These are phyloP conservation scores for Starmerella potacharoeniae DNA, from an alignment of 805 yeast genomes.

Conservation along the genomic window DNA sequence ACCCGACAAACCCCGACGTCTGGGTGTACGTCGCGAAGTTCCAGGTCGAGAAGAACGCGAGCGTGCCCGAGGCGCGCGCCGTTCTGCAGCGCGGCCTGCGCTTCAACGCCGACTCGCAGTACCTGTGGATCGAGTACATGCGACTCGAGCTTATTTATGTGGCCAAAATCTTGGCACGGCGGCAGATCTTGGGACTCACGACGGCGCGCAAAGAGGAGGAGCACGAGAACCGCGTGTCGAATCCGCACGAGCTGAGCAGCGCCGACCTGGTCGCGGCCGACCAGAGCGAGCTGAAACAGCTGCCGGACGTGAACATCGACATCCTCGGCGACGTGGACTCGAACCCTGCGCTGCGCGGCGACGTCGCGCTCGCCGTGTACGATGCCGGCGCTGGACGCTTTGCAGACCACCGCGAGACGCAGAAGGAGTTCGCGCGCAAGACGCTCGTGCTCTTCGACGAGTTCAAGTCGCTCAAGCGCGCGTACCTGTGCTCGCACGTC, in stretches of 20 bases:
- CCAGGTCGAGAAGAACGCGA: conserved; percentile 80
- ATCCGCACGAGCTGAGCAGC: conserved; percentile 36
- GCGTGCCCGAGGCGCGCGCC: conserved; percentile 78
- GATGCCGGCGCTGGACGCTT: conserved; percentile 51
- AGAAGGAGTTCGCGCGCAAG: conserved; percentile 35
- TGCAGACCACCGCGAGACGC: conserved; percentile 24
- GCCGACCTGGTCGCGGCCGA: conserved; percentile 39
- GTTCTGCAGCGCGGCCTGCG: conserved; percentile 75
- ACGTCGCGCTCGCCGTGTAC: conserved; percentile 57
- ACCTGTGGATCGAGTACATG: conserved; percentile 75
- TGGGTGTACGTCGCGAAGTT: conserved; percentile 94
- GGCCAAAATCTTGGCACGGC: conserved; percentile 69
- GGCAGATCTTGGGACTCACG: conserved; percentile 66
- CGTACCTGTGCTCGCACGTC: conserved; percentile 54
- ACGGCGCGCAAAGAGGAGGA: conserved; percentile 37
- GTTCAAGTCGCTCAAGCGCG: conserved; percentile 59
- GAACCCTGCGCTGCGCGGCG: conserved; percentile 68
- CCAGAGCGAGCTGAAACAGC: conserved; percentile 45
- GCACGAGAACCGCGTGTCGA: conserved; percentile 34
- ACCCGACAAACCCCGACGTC: conserved; percentile 80
- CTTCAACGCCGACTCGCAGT: conserved; percentile 61
- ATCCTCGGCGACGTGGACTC: conserved; percentile 79
- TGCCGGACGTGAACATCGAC: conserved; percentile 80
- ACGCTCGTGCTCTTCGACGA: conserved; percentile 53
- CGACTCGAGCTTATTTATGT: conserved; percentile 81